Evolutionary conservation across 2,329 filamentous ascomycete genomes (phyloP), one percentile per base, ranked within the genome.

Genomic region (Aquanectria penicillioides): DNA sequence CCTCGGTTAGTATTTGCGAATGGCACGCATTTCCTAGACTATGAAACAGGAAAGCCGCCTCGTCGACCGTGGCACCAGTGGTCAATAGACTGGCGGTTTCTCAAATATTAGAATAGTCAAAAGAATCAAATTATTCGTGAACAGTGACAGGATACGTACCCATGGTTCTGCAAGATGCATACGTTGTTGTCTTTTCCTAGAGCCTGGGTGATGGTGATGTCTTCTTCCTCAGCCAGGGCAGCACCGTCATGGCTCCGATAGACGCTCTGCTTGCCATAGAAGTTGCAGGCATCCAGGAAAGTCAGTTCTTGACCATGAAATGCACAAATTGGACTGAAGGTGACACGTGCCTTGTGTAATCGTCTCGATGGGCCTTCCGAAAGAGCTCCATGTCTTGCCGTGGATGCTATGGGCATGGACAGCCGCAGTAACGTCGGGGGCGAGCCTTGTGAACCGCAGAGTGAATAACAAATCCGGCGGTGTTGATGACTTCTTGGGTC

Each of bases 391-490:
- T 3, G 52, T 36, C 33, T 56, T 56, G 13, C 43, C 43, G n/a
- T 26, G 10, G 9, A 40, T 17, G 13, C 22, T 28, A 15, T 56
- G 52, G 4, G 33, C 33, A 22, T 56, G 52, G 3, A 44, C 46
- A 2, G 37, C 52, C 2, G 52, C 36, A 9, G 33, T 49, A 15
- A 56, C 40, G 8, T 47, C 44, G 7, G 52, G n/a, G 52, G 15
- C 44, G 52, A 5, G 43, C 52, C 5, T 34, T 22, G 11, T 56
- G 52, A 13, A 56, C 29, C 13, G 18, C 52, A 0, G 43, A 40
- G 34, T 56, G 52, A 20, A 56, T 56, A 9, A 37, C 20, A 15
- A 56, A 56, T 5, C 43, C 52, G 2, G 52, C 52, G 13, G 44
- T 34, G 26, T 56, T 56, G 18, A 56, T 22, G 12, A 44, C 12